Evolutionary conservation across 2,329 filamentous ascomycete genomes (phyloP).

Genomic region (Xylariales sp.): DNA sequence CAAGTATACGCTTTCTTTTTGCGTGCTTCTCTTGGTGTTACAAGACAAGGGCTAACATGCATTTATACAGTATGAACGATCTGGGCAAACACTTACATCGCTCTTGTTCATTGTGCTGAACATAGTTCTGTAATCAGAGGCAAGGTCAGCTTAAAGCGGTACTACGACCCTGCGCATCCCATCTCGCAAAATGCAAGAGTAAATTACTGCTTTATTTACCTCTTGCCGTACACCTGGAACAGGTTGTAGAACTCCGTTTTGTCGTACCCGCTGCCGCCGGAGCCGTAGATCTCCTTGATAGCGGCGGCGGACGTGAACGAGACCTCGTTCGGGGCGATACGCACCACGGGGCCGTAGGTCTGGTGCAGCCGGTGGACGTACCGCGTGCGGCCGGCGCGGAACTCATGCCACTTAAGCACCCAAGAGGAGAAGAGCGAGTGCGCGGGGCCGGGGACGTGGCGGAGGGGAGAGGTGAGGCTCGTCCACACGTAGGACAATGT

Average conservation of each 20-base stretch:
- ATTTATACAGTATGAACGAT: background rate
- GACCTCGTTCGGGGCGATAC: constrained; percentile 54
- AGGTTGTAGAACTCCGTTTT: constrained; percentile 62
- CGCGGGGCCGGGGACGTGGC: constrained; percentile 43
- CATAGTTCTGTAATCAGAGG: constrained; percentile 43
- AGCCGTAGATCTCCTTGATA: constrained; percentile 60
- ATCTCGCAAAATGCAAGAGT: background rate
- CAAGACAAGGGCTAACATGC: constrained; percentile 3
- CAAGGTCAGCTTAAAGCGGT: background rate
- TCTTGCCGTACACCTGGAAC: constrained; percentile 53
- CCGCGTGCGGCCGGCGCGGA: constrained; percentile 44
- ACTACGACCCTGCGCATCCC: constrained; percentile 1
- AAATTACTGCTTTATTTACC: constrained; percentile 38
- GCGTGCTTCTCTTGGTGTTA: constrained; percentile 44
- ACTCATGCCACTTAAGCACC: constrained; percentile 51
- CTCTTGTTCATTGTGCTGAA: constrained; percentile 54
- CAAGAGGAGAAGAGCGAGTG: constrained; percentile 45
- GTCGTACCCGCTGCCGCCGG: constrained; percentile 58
- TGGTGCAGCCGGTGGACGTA: constrained; percentile 54
- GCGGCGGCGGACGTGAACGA: constrained; percentile 53
- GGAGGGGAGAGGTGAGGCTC: constrained; percentile 31
- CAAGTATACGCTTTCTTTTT: constrained; percentile 57
- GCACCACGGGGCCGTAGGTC: constrained; percentile 52
- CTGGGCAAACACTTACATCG: constrained; percentile 33
- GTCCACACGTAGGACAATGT: constrained; percentile 17